phyloP scores from a whole-genome alignment of 192 early-diverging fungal genomes.

The Phlyctochytrium bullatum region DNA sequence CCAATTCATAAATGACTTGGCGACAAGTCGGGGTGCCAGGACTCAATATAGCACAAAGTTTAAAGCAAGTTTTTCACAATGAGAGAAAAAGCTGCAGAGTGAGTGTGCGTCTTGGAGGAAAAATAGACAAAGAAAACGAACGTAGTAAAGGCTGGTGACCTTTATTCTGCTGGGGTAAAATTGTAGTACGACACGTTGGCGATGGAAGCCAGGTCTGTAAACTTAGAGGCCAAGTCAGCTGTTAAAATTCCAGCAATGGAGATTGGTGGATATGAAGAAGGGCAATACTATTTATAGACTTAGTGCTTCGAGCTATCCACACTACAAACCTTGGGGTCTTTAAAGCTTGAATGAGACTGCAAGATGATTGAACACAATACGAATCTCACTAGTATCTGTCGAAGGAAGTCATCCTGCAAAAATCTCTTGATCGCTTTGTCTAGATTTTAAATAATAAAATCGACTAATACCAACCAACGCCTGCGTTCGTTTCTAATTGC shows the following conservation, averaged over 20 bases:
- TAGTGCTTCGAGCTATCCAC: background rate
- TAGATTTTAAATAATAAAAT: slow-evolving; percentile 22
- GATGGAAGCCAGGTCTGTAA: slow-evolving; percentile 43
- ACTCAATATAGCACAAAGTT: too few relatives aligned
- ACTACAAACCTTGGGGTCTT: slow-evolving; percentile 54
- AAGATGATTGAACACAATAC: slow-evolving; percentile 72
- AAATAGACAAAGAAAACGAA: too few relatives aligned
- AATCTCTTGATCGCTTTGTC: slow-evolving; percentile 69
- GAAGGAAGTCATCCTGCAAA: slow-evolving; percentile 87
- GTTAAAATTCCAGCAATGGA: slow-evolving; percentile 57
- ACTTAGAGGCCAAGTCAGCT: slow-evolving; percentile 56
- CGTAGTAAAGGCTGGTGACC: too few relatives aligned
- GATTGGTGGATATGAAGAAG: slow-evolving; percentile 61
- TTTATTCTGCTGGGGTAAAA: slow-evolving; percentile 26
- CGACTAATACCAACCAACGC: background rate
- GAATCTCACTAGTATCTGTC: slow-evolving; percentile 84
- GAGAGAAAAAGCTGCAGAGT: too few relatives aligned
- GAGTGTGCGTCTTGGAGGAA: too few relatives aligned
- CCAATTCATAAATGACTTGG: too few relatives aligned
- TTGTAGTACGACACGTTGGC: slow-evolving; percentile 32
- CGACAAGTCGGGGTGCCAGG: too few relatives aligned
- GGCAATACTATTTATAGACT: slow-evolving; percentile 54
- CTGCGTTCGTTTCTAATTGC: slow-evolving; percentile 28
- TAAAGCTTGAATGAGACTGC: slow-evolving; percentile 60
- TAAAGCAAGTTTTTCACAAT: too few relatives aligned